Evolutionary conservation across 139 green algal genomes (phyloP).

Genomic region (Tetradesmus lagerheimii): DNA sequence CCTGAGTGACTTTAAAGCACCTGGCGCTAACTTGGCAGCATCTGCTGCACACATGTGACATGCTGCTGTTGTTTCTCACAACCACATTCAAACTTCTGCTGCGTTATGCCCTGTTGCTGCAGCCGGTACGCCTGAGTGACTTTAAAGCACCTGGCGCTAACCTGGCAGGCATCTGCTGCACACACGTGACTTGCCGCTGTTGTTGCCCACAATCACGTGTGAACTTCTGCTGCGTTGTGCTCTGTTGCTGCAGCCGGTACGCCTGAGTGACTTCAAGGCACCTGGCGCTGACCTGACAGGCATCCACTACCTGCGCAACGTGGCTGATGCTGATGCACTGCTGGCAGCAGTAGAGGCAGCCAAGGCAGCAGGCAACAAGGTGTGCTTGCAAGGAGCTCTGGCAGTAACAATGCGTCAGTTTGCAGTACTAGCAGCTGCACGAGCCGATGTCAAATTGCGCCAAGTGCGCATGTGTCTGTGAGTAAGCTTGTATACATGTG

Average conservation of each 20-base stretch:
- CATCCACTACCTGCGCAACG: slow-evolving; percentile 88
- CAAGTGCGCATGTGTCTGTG: too few relatives aligned
- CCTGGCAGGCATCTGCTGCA: neutral
- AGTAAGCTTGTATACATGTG: too few relatives aligned
- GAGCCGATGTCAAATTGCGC: too few relatives aligned
- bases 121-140: neutral
- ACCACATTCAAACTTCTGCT: neutral
- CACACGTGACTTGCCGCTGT: neutral
- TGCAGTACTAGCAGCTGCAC: neutral
- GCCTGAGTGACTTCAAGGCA: slow-evolving; percentile 77
- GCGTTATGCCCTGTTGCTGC: neutral
- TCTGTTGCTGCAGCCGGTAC: slow-evolving; percentile 20
- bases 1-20: slow-evolving; percentile 77
- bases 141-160: neutral
- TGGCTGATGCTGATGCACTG: slow-evolving; percentile 84
- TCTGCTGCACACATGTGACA: too few relatives aligned
- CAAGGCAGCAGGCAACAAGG: slow-evolving; percentile 75
- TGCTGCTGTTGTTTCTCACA: too few relatives aligned
- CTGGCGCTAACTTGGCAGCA: slow-evolving; percentile 81
- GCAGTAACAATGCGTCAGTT: neutral
- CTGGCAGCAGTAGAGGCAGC: slow-evolving; percentile 67
- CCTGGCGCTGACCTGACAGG: slow-evolving; percentile 80
- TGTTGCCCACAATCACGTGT: too few relatives aligned
- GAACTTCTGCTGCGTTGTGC: neutral
- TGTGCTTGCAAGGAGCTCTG: slow-evolving; percentile 24